A percentile compares a stretch with the other conserved stretches of the same genome.
phyloP scores from a whole-genome alignment of 495 filamentous ascomycete genomes.

The Podospora didyma region DNA sequence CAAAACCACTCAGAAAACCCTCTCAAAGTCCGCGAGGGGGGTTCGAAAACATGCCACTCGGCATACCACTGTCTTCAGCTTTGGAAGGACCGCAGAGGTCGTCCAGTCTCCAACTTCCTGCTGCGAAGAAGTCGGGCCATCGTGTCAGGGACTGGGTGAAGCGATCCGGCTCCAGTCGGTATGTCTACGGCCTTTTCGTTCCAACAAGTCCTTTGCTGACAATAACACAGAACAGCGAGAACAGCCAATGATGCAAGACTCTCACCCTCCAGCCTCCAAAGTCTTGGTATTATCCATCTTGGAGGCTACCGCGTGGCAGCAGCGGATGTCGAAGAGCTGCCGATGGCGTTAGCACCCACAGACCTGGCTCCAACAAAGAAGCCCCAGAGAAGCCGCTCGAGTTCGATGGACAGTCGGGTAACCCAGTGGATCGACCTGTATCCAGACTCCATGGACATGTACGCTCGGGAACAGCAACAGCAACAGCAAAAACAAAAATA shows the following conservation, averaged over 20 bases:
- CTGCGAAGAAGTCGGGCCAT: slow-evolving; percentile 16
- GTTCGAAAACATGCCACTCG: background rate
- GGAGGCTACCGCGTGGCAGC: slow-evolving; percentile 27
- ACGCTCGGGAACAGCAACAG: background rate
- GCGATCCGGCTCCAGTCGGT: slow-evolving; percentile 23
- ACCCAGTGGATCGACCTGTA: slow-evolving; percentile 35
- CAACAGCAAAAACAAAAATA: background rate
- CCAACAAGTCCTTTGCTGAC: background rate
- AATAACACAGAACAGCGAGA: background rate
- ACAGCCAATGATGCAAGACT: background rate
- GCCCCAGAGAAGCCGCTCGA: slow-evolving; percentile 2
- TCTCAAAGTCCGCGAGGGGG: too few relatives aligned
- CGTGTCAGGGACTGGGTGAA: slow-evolving; percentile 27
- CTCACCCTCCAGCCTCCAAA: slow-evolving; percentile 9
- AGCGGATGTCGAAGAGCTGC: slow-evolving; percentile 5
- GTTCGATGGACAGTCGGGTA: slow-evolving; percentile 22
- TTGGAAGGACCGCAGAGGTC: background rate
- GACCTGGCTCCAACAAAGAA: background rate
- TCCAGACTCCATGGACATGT: slow-evolving; percentile 2
- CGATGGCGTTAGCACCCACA: slow-evolving; percentile 1
- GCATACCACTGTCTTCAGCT: background rate
- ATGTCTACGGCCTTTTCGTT: background rate
- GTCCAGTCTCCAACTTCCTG: slow-evolving; percentile 1
- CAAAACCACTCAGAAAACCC: background rate
- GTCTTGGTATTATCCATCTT: slow-evolving; percentile 27